A percentile compares a stretch with the other conserved stretches of the same genome.
phyloP scores from a whole-genome alignment of 2,329 filamentous ascomycete species.

The Botrytis fragariae region DNA sequence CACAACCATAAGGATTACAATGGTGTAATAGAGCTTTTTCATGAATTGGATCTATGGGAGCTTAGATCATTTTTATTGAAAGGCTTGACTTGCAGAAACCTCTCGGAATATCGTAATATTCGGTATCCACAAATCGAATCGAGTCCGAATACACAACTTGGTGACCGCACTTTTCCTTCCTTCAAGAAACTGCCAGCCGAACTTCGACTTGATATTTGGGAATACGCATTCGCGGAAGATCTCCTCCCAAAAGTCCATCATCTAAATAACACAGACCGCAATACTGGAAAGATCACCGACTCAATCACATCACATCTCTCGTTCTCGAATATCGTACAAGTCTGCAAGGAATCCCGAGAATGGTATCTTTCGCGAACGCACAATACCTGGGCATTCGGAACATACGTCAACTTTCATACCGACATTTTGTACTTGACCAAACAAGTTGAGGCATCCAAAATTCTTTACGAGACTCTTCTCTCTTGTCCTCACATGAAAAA shows the following conservation, averaged over 20 bases:
- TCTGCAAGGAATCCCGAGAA: slow-evolving; percentile 8
- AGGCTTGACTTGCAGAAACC: slow-evolving; percentile 11
- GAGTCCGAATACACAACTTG: no score
- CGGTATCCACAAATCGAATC: background rate
- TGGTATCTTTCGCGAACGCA: slow-evolving; percentile 16
- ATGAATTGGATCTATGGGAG: background rate
- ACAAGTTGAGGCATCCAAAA: background rate
- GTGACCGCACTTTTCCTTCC: background rate
- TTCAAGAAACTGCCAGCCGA: slow-evolving; percentile 1
- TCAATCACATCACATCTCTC: slow-evolving; percentile 7
- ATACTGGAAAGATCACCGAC: background rate
- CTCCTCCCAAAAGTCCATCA: slow-evolving; percentile 10
- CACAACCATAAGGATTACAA: slow-evolving; percentile 1
- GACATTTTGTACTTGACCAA: slow-evolving; percentile 24
- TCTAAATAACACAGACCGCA: background rate
- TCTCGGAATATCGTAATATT: slow-evolving; percentile 5
- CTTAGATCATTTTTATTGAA: background rate
- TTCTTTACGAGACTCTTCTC: background rate
- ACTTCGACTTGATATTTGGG: slow-evolving; percentile 11
- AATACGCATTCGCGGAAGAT: slow-evolving; percentile 9
- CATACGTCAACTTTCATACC: slow-evolving; percentile 17
- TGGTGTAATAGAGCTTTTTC: slow-evolving; percentile 1
- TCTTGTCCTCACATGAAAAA: background rate
- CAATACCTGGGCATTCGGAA: slow-evolving; percentile 1
- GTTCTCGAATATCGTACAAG: slow-evolving; percentile 10